These are phyloP conservation scores for Caloboletus inedulis DNA, from an alignment of 1,284 basidiomycete genomes.

Conservation along the genomic window DNA sequence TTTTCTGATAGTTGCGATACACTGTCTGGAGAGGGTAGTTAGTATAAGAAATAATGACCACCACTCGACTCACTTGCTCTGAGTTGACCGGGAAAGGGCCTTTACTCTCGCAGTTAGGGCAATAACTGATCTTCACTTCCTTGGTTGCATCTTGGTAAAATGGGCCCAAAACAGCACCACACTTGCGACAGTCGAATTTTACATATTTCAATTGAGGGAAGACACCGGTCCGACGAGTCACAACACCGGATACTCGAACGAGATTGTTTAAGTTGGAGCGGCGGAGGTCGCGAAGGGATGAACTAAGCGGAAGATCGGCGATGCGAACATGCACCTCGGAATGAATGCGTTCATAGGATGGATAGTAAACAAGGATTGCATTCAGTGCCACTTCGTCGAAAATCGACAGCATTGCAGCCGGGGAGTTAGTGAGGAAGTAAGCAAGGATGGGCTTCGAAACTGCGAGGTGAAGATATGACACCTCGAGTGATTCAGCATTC, in stretches of 20 bases:
- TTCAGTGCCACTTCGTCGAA: constrained; percentile 96
- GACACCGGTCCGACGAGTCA: constrained; percentile 92
- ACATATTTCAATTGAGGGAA: constrained; percentile 99
- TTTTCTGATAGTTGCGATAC: constrained; percentile 98
- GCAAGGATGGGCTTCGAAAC: constrained; percentile 92
- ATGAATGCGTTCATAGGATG: constrained; percentile 95
- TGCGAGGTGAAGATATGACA: constrained; percentile 92
- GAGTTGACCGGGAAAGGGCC: constrained; percentile 97
- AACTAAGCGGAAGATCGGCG: constrained; percentile 86
- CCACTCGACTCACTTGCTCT: constrained; percentile 63
- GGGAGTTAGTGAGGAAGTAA: constrained; percentile 96
- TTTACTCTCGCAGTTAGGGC: constrained; percentile 89
- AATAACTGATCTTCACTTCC: constrained; percentile 94
- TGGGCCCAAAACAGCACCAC: constrained; percentile 88
- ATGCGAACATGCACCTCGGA: constrained; percentile 98
- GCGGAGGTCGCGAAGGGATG: constrained; percentile 90
- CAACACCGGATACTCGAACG: constrained; percentile 95
- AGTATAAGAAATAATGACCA: not conserved
- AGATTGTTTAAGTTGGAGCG: constrained; percentile 93
- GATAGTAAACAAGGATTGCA: constrained; percentile 94
- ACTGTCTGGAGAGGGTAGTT: constrained; percentile 68
- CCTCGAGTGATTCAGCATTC: constrained; percentile 96
- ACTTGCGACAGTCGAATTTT: constrained; percentile 97
- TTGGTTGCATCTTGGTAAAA: constrained; percentile 97
- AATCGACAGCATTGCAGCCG: constrained; percentile 87